Evolutionary conservation across 1,139 yeast genomes (phyloP).

Genomic region (Yamadazyma kanchanaburiensis): DNA sequence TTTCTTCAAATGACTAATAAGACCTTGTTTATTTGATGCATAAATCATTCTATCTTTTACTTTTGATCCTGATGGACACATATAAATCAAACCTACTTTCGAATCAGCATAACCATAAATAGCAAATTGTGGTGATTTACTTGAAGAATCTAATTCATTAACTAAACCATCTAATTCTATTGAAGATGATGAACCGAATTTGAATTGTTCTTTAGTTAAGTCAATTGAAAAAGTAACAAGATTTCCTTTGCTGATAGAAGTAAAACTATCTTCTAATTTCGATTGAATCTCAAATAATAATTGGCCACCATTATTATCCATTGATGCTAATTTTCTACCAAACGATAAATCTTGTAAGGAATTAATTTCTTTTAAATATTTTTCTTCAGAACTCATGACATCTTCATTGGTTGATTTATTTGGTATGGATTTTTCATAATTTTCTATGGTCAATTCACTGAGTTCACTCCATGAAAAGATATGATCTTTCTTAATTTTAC

Average conservation of each 20-base stretch:
- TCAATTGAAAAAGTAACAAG: slow-evolving; percentile 35
- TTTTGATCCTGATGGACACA: slow-evolving; percentile 88
- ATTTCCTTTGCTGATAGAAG: slow-evolving; percentile 12
- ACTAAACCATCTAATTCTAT: slow-evolving; percentile 22
- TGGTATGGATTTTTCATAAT: slow-evolving; percentile 32
- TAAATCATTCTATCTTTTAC: slow-evolving; percentile 91
- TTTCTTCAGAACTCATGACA: slow-evolving; percentile 60
- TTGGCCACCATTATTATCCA: slow-evolving; percentile 21
- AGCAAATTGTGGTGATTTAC: slow-evolving; percentile 49
- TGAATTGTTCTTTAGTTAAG: slow-evolving; percentile 23
- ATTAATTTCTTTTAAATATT: slow-evolving; percentile 45
- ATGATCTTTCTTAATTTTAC: slow-evolving; percentile 50
- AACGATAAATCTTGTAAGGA: slow-evolving; percentile 24
- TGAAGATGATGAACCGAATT: slow-evolving; percentile 14
- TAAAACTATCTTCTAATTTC: slow-evolving; percentile 18
- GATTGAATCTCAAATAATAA: slow-evolving; percentile 28
- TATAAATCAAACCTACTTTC: slow-evolving; percentile 60
- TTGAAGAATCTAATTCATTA: slow-evolving; percentile 15
- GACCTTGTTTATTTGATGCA: slow-evolving; percentile 77
- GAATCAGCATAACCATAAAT: slow-evolving; percentile 40
- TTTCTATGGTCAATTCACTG: slow-evolving; percentile 55
- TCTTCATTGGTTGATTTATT: slow-evolving; percentile 26
- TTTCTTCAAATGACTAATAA: slow-evolving; percentile 48
- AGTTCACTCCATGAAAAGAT: slow-evolving; percentile 53
- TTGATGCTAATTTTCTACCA: slow-evolving; percentile 32